Evolutionary conservation across 345 rosid species (phyloP).

Genomic region (Xanthoceras sorbifolium): DNA sequence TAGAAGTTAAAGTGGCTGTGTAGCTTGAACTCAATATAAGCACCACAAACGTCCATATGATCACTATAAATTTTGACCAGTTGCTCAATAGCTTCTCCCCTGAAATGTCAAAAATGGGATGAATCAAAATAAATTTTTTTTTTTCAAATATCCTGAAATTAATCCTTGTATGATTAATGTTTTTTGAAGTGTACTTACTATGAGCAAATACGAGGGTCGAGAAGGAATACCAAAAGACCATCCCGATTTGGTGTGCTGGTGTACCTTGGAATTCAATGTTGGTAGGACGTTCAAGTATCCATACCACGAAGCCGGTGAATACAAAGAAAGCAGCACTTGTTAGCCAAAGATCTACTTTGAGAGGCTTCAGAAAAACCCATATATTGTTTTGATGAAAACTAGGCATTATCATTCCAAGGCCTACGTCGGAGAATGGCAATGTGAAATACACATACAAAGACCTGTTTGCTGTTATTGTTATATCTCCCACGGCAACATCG

Average conservation of each 20-base stretch:
- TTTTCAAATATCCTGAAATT: no score
- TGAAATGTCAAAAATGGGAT: neutral
- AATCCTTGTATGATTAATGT: no score
- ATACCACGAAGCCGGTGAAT: conserved; percentile 27
- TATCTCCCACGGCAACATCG: neutral
- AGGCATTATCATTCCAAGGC: conserved; percentile 22
- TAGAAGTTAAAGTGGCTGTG: conserved; percentile 16
- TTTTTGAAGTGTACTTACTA: neutral
- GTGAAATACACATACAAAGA: conserved; percentile 46
- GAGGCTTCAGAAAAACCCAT: conserved; percentile 33
- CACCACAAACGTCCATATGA: conserved; percentile 37
- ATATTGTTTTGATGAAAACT: conserved; percentile 13
- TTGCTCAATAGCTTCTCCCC: conserved; percentile 32
- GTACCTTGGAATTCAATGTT: no score
- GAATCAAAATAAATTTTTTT: no score
- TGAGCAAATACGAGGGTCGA: conserved; percentile 16
- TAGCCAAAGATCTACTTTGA: conserved; percentile 28
- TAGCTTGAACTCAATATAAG: conserved; percentile 43
- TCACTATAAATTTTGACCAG: conserved; percentile 38
- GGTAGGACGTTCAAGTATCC: conserved; percentile 26
- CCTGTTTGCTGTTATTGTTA: conserved; percentile 26
- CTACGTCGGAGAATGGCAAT: conserved; percentile 38
- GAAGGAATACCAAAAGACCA: conserved; percentile 14
- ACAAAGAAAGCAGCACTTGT: conserved; percentile 21
- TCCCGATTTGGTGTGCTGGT: neutral